Evolutionary conservation across 768 basidiomycete species (phyloP).

Genomic region (Phylloporus sp.): DNA sequence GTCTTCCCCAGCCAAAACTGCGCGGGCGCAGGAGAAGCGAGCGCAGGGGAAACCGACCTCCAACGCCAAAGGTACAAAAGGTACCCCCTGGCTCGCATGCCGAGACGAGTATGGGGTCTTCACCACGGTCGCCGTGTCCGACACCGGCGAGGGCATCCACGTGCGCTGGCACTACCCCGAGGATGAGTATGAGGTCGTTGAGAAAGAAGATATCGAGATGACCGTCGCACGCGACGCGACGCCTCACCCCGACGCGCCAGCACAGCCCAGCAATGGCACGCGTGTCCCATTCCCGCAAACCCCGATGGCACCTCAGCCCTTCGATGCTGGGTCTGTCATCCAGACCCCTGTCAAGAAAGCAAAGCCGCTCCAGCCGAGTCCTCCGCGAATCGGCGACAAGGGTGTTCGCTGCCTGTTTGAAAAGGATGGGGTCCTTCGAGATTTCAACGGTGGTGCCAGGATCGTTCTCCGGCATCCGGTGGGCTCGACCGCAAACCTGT

Average conservation of each 20-base stretch:
- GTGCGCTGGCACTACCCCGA: slow-evolving; percentile 19
- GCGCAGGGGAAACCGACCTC: background rate
- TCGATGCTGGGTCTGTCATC: slow-evolving; percentile 30
- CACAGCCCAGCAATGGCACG: background rate
- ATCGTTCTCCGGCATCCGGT: slow-evolving; percentile 21
- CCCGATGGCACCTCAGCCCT: slow-evolving; percentile 17
- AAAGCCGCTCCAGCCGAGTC: slow-evolving; percentile 26
- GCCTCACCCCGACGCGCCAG: background rate
- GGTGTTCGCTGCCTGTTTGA: slow-evolving; percentile 23
- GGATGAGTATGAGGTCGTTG: slow-evolving; percentile 1
- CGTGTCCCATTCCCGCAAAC: slow-evolving; percentile 15
- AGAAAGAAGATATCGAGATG: slow-evolving; percentile 7
- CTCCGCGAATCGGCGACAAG: slow-evolving; percentile 27
- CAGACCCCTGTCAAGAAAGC: slow-evolving; percentile 27
- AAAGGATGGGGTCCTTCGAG: slow-evolving; percentile 8
- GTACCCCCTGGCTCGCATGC: slow-evolving; percentile 18
- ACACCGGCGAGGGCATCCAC: slow-evolving; percentile 20
- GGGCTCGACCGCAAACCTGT: slow-evolving; percentile 22
- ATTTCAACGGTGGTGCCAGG: slow-evolving; percentile 12
- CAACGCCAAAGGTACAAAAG: background rate
- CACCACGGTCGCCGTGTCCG: slow-evolving; percentile 15
- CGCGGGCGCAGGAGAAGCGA: background rate
- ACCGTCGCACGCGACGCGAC: slow-evolving; percentile 14
- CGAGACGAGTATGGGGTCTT: slow-evolving; percentile 11
- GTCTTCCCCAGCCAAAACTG: background rate